phyloP scores from a whole-genome alignment of 345 rosid species.

The Firmiana major region DNA sequence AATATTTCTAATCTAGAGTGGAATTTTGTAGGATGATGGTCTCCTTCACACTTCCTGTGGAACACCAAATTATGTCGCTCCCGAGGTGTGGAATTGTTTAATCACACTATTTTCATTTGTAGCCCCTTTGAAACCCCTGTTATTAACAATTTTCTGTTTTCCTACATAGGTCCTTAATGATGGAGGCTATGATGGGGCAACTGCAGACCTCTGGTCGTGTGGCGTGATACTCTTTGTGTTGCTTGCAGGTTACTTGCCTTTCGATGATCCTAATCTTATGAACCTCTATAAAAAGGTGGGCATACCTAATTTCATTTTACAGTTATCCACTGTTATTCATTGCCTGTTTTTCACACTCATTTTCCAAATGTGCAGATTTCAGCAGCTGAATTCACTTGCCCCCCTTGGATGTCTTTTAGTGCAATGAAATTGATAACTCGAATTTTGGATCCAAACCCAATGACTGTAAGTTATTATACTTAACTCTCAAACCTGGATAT shows the following conservation, averaged over 20 bases:
- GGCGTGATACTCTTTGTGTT: conserved; percentile 95
- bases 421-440: conserved; percentile 85
- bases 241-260: conserved; percentile 99
- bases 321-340: conserved; percentile 14
- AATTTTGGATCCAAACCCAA: conserved; percentile 87
- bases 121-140: neutral
- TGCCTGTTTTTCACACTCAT: conserved; percentile 15
- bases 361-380: conserved; percentile 53
- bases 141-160: conserved; percentile 1
- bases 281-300: conserved; percentile 94
- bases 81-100: conserved; percentile 61
- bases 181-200: conserved; percentile 93
- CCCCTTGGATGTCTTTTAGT: conserved; percentile 87
- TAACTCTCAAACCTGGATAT: neutral
- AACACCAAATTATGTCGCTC: conserved; percentile 97
- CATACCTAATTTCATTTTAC: conserved; percentile 23
- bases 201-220: conserved; percentile 97
- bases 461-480: conserved; percentile 60
- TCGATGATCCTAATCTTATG: conserved; percentile 93
- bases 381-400: conserved; percentile 88
- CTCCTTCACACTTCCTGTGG: conserved; percentile 95
- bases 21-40: conserved; percentile 74
- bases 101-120: conserved; percentile 8
- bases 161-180: conserved; percentile 82
- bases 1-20: conserved; percentile 21